Percentiles rank a stretch among this genome's conserved stretches.
These are phyloP conservation scores for Lentinula sp. DNA, from an alignment of 768 basidiomycete species.

Conservation along the genomic window DNA sequence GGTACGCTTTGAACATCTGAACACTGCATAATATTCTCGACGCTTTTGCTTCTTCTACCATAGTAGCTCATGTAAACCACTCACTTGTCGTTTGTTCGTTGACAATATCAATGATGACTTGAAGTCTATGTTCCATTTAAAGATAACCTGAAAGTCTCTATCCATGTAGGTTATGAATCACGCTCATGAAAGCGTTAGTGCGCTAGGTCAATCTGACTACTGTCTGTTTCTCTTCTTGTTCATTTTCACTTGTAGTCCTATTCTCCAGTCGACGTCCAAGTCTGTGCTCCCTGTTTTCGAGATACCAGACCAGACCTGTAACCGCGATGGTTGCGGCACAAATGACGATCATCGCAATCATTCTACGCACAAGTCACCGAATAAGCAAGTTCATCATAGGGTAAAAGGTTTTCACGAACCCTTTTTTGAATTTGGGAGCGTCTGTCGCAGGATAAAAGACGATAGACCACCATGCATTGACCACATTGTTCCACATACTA, in stretches of 20 bases:
- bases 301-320: slow-evolving; percentile 51
- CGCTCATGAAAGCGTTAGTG: not conserved
- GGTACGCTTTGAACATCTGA: not conserved
- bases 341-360: slow-evolving; percentile 62
- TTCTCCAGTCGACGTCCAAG: not conserved
- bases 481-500: slow-evolving; percentile 65
- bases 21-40: too few relatives aligned
- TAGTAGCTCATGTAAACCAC: too few relatives aligned
- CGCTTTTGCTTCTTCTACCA: too few relatives aligned
- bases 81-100: too few relatives aligned
- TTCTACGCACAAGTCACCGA: slow-evolving; percentile 11
- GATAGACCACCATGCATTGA: slow-evolving; percentile 68
- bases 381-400: not conserved
- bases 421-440: slow-evolving; percentile 60
- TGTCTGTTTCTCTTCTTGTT: not conserved
- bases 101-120: too few relatives aligned
- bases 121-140: too few relatives aligned
- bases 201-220: not conserved
- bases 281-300: slow-evolving; percentile 33
- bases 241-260: not conserved
- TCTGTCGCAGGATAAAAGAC: slow-evolving; percentile 72
- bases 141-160: too few relatives aligned
- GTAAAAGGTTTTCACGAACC: slow-evolving; percentile 13
- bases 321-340: slow-evolving; percentile 48
- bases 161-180: too few relatives aligned